Evolutionary conservation across 179 eudicot species (phyloP).

Genomic region (Beta macrorhiza): DNA sequence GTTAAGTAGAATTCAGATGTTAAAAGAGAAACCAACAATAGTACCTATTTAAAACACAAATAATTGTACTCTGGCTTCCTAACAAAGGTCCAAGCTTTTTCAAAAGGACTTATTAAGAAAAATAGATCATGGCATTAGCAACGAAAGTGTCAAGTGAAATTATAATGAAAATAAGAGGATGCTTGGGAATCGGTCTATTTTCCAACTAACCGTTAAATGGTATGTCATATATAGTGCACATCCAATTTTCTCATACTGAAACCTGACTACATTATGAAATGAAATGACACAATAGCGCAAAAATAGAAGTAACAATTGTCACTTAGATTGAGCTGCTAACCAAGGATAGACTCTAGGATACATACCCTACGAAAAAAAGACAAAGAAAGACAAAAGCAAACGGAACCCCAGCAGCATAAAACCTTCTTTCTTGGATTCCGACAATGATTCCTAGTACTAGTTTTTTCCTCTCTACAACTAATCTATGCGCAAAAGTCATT

Average conservation of each 20-base stretch:
- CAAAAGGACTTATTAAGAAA: background rate
- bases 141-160: background rate
- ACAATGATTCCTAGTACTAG: background rate
- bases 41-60: background rate
- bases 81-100: background rate
- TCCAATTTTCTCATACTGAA: background rate
- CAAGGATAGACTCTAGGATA: background rate
- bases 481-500: too few relatives aligned
- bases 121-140: background rate
- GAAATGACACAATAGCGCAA: background rate
- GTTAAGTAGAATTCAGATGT: background rate
- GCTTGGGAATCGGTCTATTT: background rate
- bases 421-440: background rate
- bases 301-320: background rate
- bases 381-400: background rate
- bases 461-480: background rate
- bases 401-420: background rate
- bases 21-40: background rate
- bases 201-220: too few relatives aligned
- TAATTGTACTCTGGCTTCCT: background rate
- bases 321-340: background rate
- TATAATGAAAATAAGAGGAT: background rate
- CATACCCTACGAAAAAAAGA: background rate
- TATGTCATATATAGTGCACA: background rate
- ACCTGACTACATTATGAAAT: background rate